Conservation (phyloP, 345 rosid genomes). For the Citrus sinensis region DNA sequence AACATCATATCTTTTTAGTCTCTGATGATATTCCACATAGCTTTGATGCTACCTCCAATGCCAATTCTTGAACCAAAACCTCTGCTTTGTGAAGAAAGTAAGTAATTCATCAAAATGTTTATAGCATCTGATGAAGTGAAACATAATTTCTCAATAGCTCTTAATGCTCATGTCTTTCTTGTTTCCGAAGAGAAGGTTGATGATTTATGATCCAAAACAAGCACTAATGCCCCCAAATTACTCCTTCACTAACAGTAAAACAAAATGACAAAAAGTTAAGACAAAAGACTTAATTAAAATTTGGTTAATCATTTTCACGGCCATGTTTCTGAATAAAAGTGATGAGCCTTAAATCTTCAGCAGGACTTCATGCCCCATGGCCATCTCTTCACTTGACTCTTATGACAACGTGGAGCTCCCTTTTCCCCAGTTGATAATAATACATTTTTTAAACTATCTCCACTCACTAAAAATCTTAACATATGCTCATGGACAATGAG, state of each 20-base stretch:
- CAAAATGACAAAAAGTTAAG: too few species aligned
- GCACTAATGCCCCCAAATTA: constrained; percentile 44
- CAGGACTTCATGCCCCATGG: constrained; percentile 98
- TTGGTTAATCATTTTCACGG: constrained; percentile 52
- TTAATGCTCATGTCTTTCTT: constrained; percentile 52
- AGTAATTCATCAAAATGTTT: constrained; percentile 33
- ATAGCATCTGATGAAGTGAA: constrained; percentile 47
- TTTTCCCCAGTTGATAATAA: constrained; percentile 48
- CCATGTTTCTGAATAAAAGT: constrained; percentile 76
- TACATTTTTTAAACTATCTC: not conserved
- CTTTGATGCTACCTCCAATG: constrained; percentile 60
- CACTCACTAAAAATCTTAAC: not conserved
- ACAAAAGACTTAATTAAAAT: too few species aligned
- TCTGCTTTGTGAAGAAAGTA: constrained; percentile 57
- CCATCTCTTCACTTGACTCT: constrained; percentile 80
- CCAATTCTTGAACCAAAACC: constrained; percentile 69
- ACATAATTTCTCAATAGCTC: constrained; percentile 59
- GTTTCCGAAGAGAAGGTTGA: constrained; percentile 44
- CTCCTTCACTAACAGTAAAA: constrained; percentile 44
- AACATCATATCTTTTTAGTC: constrained; percentile 28
- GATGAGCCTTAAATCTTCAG: constrained; percentile 76
- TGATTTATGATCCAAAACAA: constrained; percentile 50
- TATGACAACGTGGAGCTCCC: constrained; percentile 88
- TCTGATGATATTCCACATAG: constrained; percentile 60
- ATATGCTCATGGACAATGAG: not conserved